Percentiles rank a stretch among this genome's conserved stretches.
phyloP scores from a whole-genome alignment of 495 filamentous ascomycete genomes.

The Copromyces sp. region DNA sequence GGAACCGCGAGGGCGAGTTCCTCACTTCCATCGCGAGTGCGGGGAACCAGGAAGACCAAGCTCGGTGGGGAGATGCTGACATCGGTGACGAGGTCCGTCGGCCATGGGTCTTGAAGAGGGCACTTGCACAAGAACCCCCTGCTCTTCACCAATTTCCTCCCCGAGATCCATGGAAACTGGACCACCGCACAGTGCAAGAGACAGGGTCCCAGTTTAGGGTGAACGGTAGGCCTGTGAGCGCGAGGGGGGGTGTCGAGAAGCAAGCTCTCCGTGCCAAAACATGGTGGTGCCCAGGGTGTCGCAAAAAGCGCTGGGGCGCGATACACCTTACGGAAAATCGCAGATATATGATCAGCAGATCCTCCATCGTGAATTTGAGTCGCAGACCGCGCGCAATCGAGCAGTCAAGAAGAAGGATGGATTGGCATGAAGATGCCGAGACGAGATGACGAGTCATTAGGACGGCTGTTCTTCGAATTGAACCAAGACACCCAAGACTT shows the following conservation, averaged over 20 bases:
- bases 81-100: constrained; percentile 8
- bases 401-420: background rate
- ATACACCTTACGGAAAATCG: background rate
- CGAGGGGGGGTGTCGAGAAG: background rate
- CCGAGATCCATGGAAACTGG: background rate
- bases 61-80: constrained; percentile 18
- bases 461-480: background rate
- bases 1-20: background rate
- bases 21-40: constrained; percentile 8
- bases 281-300: background rate
- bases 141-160: background rate
- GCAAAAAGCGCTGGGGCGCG: background rate
- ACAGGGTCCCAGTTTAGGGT: background rate
- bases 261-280: background rate
- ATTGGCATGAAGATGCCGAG: background rate
- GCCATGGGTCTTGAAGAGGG: constrained; percentile 7
- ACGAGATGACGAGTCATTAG: background rate
- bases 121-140: constrained; percentile 1
- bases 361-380: background rate
- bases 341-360: background rate
- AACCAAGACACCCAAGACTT: background rate
- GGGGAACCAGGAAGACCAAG: constrained; percentile 10
- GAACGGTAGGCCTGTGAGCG: background rate
- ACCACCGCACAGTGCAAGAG: background rate
- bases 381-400: background rate